phyloP scores from a whole-genome alignment of 2,329 filamentous ascomycete genomes.

The Aureobasidium sp. region DNA sequence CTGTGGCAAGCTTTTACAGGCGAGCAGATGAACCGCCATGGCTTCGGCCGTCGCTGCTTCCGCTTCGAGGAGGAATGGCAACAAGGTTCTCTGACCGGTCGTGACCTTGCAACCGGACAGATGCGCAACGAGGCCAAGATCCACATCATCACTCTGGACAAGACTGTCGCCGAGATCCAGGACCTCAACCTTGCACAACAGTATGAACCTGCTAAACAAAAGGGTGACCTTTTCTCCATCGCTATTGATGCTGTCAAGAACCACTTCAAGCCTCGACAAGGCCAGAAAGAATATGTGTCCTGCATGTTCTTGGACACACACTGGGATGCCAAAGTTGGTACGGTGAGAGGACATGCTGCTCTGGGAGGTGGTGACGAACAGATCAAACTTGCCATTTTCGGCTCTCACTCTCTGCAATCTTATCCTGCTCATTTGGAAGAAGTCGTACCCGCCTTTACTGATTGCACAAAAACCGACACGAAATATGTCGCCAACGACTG shows the following conservation, averaged over 20 bases:
- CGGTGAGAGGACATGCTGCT: conserved; percentile 72
- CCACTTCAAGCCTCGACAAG: conserved; percentile 64
- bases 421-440: conserved; percentile 87
- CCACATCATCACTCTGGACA: conserved; percentile 72
- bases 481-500: conserved; percentile 74
- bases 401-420: conserved; percentile 83
- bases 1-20: conserved; percentile 96
- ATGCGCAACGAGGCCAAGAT: conserved; percentile 89
- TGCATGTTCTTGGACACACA: conserved; percentile 79
- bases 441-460: conserved; percentile 76
- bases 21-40: conserved; percentile 90
- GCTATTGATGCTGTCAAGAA: conserved; percentile 68
- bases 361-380: conserved; percentile 67
- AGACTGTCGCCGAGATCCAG: conserved; percentile 75
- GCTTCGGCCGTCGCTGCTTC: conserved; percentile 76
- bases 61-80: conserved; percentile 95
- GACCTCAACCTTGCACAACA: conserved; percentile 73
- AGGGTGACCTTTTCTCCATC: conserved; percentile 66
- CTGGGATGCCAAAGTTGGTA: conserved; percentile 66
- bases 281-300: conserved; percentile 82
- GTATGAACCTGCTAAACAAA: conserved; percentile 57
- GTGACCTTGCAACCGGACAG: conserved; percentile 59
- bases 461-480: conserved; percentile 83
- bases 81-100: conserved; percentile 65
- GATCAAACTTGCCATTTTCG: conserved; percentile 78